Evolutionary conservation across 345 rosid genomes (phyloP).

Genomic region (Cochlearia excelsa): DNA sequence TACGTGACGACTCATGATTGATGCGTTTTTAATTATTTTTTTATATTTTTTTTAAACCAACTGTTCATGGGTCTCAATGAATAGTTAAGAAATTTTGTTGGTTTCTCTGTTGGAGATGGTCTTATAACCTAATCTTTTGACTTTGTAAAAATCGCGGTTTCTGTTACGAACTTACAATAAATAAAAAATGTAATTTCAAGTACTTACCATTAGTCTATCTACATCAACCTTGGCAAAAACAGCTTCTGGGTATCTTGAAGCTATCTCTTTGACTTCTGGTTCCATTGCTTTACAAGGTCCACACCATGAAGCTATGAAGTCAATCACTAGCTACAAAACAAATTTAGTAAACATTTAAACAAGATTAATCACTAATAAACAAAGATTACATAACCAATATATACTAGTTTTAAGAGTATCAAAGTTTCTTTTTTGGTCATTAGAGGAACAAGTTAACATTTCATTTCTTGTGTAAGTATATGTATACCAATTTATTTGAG

Average conservation of each 20-base stretch:
- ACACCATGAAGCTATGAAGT: slow-evolving; percentile 81
- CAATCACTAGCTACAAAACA: slow-evolving; percentile 49
- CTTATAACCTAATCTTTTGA: slow-evolving; percentile 7
- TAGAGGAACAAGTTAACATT: too few species aligned
- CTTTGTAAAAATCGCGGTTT: neutral
- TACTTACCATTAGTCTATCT: slow-evolving; percentile 49
- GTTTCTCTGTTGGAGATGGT: too few species aligned
- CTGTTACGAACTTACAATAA: neutral
- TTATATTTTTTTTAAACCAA: too few species aligned
- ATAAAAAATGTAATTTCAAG: neutral
- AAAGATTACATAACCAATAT: too few species aligned
- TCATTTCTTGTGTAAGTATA: too few species aligned
- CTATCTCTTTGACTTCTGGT: slow-evolving; percentile 47
- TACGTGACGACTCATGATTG: too few species aligned
- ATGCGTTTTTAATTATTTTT: too few species aligned
- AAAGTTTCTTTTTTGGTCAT: too few species aligned
- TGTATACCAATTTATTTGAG: slow-evolving; percentile 56
- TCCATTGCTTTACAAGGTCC: slow-evolving; percentile 73
- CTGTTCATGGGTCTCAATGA: too few species aligned
- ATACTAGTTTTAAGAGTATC: too few species aligned
- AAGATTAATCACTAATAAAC: neutral
- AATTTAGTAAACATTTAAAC: slow-evolving; percentile 4
- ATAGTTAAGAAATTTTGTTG: too few species aligned
- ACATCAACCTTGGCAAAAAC: slow-evolving; percentile 70
- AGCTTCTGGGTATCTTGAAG: slow-evolving; percentile 47